Evolutionary conservation across 2,329 filamentous ascomycete genomes (phyloP).

Genomic region (Furcasterigmium furcatum): DNA sequence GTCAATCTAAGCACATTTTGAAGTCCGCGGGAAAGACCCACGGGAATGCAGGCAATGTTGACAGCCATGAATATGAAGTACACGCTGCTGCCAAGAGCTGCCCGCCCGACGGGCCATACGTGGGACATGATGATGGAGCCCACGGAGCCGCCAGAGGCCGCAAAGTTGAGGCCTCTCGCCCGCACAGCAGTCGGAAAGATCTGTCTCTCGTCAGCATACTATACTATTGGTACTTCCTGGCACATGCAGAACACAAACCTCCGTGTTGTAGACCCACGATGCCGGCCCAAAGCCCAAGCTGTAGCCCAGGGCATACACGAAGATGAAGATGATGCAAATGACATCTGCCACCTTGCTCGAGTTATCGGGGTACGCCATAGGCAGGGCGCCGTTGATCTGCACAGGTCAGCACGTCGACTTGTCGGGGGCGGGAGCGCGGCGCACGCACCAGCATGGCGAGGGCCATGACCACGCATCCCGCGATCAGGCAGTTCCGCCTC

Average conservation of each 20-base stretch:
- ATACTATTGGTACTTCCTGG: neutral
- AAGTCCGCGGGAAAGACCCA: constrained; percentile 15
- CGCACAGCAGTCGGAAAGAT: constrained; percentile 58
- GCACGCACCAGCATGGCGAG: constrained; percentile 45
- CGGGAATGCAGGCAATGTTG: constrained; percentile 43
- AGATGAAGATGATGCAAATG: constrained; percentile 51
- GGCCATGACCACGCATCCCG: constrained; percentile 49
- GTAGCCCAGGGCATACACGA: constrained; percentile 56
- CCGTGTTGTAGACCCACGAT: constrained; percentile 57
- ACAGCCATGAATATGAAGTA: constrained; percentile 57
- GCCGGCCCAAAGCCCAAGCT: constrained; percentile 55
- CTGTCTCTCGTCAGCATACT: constrained; percentile 16
- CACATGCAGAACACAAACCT: constrained; percentile 28
- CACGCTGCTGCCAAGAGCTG: constrained; percentile 44
- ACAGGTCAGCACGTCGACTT: too few relatives aligned
- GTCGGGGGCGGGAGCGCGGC: too few relatives aligned
- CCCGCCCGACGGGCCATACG: constrained; percentile 52
- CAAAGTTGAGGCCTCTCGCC: constrained; percentile 52
- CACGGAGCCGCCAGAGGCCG: constrained; percentile 51
- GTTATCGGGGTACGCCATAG: constrained; percentile 47
- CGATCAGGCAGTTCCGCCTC: constrained; percentile 42
- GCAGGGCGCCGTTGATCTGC: constrained; percentile 52
- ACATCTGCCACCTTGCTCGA: constrained; percentile 44
- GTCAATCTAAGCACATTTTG: neutral
- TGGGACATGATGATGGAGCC: constrained; percentile 52